Conservation (phyloP, 352 stramenopile genomes). For the Phytophthora sp. region DNA sequence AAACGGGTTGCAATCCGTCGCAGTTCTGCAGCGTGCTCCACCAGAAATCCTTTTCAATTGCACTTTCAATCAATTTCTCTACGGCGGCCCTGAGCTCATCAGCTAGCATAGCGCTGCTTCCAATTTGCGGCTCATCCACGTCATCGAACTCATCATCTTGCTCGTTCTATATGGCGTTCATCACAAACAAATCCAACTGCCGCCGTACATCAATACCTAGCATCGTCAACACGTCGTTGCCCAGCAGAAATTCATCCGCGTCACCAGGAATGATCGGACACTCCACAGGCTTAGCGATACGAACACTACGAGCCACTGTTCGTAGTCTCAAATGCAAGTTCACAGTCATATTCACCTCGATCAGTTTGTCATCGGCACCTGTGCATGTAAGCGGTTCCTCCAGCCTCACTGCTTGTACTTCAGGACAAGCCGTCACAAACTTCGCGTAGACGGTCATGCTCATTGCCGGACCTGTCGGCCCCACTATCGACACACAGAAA, state of each 20-base stretch:
- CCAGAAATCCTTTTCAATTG: neutral
- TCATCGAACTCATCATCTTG: neutral
- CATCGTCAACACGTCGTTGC: neutral
- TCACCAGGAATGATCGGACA: neutral
- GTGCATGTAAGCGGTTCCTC: slow-evolving; percentile 1
- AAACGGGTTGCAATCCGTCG: neutral
- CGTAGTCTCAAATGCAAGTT: neutral
- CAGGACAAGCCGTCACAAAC: slow-evolving; percentile 6
- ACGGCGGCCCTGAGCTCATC: neutral
- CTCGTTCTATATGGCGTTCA: neutral
- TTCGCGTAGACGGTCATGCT: slow-evolving; percentile 2
- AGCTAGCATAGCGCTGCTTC: neutral
- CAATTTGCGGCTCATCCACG: neutral
- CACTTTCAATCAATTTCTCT: neutral
- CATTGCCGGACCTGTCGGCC: slow-evolving; percentile 23
- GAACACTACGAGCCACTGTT: neutral
- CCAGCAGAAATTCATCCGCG: neutral
- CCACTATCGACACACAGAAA: slow-evolving; percentile 17
- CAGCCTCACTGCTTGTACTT: neutral
- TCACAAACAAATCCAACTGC: neutral
- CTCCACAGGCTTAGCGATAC: neutral
- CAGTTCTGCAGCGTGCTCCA: neutral
- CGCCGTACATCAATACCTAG: neutral
- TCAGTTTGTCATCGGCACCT: neutral
- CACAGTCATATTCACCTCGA: slow-evolving; percentile 1